These are phyloP conservation scores for Candida piceae DNA, from an alignment of 805 yeast genomes.

Conservation along the genomic window DNA sequence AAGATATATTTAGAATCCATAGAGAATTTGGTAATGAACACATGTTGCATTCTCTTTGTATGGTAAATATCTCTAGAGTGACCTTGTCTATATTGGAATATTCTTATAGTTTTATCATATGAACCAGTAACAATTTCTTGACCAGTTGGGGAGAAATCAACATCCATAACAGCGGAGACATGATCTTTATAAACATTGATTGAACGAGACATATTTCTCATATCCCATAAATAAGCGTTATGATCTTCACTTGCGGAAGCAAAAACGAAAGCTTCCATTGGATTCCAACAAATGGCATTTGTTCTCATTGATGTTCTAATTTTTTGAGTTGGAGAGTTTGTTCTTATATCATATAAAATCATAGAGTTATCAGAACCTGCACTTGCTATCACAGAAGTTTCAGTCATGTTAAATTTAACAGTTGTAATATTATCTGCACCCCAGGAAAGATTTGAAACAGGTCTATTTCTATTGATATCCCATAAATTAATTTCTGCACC, in stretches of 20 bases:
- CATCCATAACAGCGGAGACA: conserved; percentile 90
- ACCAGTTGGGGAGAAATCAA: conserved; percentile 96
- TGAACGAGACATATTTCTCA: conserved; percentile 84
- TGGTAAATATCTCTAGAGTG: conserved; percentile 95
- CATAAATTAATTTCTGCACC: conserved; percentile 89
- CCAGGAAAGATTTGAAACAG: conserved; percentile 81
- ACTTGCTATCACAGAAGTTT: conserved; percentile 82
- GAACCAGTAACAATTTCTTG: conserved; percentile 93
- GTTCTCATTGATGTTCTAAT: conserved; percentile 77
- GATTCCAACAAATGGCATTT: conserved; percentile 91
- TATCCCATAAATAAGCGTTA: conserved; percentile 90
- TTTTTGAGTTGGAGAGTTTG: conserved; percentile 89
- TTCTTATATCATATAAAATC: conserved; percentile 84
- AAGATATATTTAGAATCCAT: conserved; percentile 86
- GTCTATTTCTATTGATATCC: conserved; percentile 79
- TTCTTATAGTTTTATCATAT: conserved; percentile 87
- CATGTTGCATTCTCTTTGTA: conserved; percentile 96
- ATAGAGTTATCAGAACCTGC: conserved; percentile 89
- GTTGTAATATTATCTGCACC: conserved; percentile 87
- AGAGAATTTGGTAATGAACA: conserved; percentile 75
- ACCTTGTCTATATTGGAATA: conserved; percentile 65
- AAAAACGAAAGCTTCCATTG: conserved; percentile 93
- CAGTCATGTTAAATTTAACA: conserved; percentile 85
- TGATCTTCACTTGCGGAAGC: conserved; percentile 94
- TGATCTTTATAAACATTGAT: conserved; percentile 89